Evolutionary conservation across 305 asterid genomes (phyloP).

Genomic region (Fraxinus greggii): DNA sequence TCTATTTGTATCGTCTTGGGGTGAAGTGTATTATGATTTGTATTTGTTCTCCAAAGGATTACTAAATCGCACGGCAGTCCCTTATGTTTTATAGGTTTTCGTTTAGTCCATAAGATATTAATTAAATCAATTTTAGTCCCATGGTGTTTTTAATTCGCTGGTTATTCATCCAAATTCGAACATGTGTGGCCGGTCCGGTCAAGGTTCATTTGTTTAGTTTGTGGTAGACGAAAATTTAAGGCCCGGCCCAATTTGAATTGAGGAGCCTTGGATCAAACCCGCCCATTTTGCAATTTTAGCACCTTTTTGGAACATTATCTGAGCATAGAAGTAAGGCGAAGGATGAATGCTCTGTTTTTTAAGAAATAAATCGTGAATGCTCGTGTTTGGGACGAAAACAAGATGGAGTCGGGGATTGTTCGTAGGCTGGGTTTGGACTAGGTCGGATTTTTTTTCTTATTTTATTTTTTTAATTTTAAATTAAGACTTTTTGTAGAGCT

Average conservation of each 20-base stretch:
- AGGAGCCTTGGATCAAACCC: not conserved
- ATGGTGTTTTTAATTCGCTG: not conserved
- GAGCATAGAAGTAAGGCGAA: too few species aligned
- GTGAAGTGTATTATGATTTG: constrained; percentile 14
- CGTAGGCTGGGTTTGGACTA: not conserved
- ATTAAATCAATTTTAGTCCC: not conserved
- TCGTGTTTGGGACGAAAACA: not conserved
- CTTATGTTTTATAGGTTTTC: not conserved
- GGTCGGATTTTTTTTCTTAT: not conserved
- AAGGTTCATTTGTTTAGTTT: too few species aligned
- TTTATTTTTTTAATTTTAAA: too few species aligned
- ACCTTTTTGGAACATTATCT: not conserved
- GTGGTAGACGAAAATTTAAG: not conserved
- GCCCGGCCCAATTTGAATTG: not conserved
- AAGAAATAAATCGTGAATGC: not conserved
- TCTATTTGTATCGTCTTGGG: constrained; percentile 31
- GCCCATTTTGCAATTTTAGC: not conserved
- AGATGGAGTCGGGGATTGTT: not conserved
- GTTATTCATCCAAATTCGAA: not conserved
- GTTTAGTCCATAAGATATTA: not conserved
- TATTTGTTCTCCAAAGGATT: constrained; percentile 26
- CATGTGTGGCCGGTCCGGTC: not conserved
- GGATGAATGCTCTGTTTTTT: too few species aligned
- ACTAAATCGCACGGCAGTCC: constrained; percentile 12
- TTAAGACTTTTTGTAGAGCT: not conserved